Conservation (phyloP, 176 grass and related monocot species). For the Carex parvula region DNA sequence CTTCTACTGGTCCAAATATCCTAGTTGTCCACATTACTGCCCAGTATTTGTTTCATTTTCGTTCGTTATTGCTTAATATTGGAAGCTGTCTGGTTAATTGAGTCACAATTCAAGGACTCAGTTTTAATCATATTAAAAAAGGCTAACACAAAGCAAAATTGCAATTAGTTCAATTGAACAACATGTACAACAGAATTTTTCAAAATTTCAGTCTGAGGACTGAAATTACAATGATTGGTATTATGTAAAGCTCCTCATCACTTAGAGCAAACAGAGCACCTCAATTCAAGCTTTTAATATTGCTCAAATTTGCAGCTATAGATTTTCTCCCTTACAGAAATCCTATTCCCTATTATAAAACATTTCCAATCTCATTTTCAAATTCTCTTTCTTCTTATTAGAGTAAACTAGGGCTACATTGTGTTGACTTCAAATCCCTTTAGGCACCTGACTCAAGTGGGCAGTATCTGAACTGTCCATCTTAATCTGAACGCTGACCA, state of each 20-base stretch:
- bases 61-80: neutral
- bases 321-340: neutral
- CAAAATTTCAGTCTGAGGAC: neutral
- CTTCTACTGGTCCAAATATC: neutral
- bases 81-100: neutral
- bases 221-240: neutral
- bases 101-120: neutral
- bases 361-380: neutral
- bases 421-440: neutral
- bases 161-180: neutral
- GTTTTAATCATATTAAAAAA: neutral
- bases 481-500: neutral
- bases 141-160: neutral
- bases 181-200: neutral
- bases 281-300: neutral
- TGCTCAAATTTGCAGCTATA: neutral
- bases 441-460: neutral
- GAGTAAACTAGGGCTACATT: neutral
- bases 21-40: neutral
- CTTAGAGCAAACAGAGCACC: neutral
- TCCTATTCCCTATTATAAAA: neutral
- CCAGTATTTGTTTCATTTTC: neutral
- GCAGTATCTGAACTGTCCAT: neutral
- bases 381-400: constrained; percentile 1
- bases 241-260: neutral